Percentiles rank a stretch among this genome's conserved stretches.
phyloP scores from a whole-genome alignment of 257 asterid species.

The Hygrophila difformis region DNA sequence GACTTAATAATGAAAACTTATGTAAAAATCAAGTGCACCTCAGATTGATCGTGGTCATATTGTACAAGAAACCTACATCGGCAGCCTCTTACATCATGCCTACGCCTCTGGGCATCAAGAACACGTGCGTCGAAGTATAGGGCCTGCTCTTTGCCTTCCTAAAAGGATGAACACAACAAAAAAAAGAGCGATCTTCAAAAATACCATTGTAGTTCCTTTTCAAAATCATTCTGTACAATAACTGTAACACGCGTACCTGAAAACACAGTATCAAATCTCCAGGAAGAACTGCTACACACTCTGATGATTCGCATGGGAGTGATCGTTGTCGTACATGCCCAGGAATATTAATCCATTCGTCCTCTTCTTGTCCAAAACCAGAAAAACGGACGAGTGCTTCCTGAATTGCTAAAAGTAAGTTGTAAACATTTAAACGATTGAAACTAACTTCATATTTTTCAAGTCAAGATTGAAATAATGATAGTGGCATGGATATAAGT shows the following conservation, averaged over 20 bases:
- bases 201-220: not conserved
- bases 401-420: constrained; percentile 39
- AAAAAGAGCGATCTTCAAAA: constrained; percentile 1
- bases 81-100: constrained; percentile 95
- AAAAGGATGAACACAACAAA: no score
- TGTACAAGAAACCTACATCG: constrained; percentile 97
- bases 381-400: constrained; percentile 95
- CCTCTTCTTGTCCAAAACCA: constrained; percentile 95
- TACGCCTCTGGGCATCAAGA: constrained; percentile 91
- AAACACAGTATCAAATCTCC: constrained; percentile 86
- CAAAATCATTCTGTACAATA: not conserved
- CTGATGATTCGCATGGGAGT: constrained; percentile 94
- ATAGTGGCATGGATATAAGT: not conserved
- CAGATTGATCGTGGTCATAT: constrained; percentile 90
- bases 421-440: not conserved
- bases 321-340: constrained; percentile 86
- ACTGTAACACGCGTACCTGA: constrained; percentile 55
- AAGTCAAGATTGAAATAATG: not conserved
- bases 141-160: constrained; percentile 99
- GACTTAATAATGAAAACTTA: constrained; percentile 21
- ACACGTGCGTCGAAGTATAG: constrained; percentile 95
- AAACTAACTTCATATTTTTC: not conserved
- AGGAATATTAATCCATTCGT: constrained; percentile 86
- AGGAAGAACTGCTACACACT: constrained; percentile 87
- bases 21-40: no score